Evolutionary conservation across 1,284 basidiomycete genomes (phyloP).

Genomic region (Violaceomyces palustris): DNA sequence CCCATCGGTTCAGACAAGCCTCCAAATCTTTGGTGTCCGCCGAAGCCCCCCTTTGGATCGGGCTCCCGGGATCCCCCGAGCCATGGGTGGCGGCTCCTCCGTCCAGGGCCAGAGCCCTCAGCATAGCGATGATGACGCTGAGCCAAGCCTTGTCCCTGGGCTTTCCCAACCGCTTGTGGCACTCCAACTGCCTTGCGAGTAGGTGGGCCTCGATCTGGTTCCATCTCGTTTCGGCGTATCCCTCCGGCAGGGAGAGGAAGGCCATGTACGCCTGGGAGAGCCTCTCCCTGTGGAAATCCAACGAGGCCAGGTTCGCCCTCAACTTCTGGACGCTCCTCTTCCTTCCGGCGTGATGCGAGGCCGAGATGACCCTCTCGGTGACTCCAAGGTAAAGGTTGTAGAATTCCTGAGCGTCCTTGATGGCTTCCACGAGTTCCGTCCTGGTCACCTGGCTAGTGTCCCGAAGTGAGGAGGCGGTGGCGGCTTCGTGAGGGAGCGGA

Average conservation of each 20-base stretch:
- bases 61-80: no score
- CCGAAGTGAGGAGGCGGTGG: conserved; percentile 12
- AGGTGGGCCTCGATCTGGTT: conserved; percentile 69
- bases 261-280: conserved; percentile 11
- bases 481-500: conserved; percentile 5
- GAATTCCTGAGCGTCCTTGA: conserved; percentile 56
- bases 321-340: conserved; percentile 77
- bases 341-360: conserved; percentile 71
- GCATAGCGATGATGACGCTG: conserved; percentile 60
- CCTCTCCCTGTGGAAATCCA: conserved; percentile 60
- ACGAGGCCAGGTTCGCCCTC: conserved; percentile 74
- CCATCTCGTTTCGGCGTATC: conserved; percentile 65
- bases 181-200: conserved; percentile 66
- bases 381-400: conserved; percentile 51
- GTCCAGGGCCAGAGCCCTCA: conserved; percentile 7
- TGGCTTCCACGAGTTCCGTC: conserved; percentile 62
- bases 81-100: no score
- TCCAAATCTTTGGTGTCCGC: neutral
- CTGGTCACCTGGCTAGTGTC: conserved; percentile 61
- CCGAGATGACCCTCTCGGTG: conserved; percentile 74
- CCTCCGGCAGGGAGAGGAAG: conserved; percentile 10
- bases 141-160: conserved; percentile 69
- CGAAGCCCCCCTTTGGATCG: no score
- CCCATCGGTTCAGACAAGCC: no score
- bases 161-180: conserved; percentile 60